phyloP scores from a whole-genome alignment of 768 basidiomycete species.

The Tulasnella calospora region DNA sequence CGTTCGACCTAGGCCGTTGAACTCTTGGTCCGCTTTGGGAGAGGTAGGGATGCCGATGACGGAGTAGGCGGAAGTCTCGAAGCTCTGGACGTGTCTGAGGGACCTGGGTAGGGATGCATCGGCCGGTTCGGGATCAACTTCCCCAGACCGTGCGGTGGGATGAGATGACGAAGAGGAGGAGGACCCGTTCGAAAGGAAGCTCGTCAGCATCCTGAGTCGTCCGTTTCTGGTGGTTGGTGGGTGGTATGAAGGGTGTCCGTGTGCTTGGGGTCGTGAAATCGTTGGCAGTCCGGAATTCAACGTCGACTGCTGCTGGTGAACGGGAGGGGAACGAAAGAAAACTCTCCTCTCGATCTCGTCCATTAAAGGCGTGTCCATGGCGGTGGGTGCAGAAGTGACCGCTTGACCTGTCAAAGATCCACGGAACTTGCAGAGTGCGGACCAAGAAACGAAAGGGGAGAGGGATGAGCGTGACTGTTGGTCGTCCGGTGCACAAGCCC shows the following conservation, averaged over 20 bases:
- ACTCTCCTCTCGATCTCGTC: constrained; percentile 11
- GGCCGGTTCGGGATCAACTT: background rate
- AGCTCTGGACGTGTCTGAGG: constrained; percentile 5
- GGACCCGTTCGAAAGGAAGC: background rate
- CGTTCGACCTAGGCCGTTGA: background rate
- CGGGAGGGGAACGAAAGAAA: constrained; percentile 1
- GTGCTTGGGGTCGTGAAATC: background rate
- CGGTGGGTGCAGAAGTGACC: background rate
- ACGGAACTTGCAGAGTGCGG: background rate
- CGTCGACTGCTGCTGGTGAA: background rate
- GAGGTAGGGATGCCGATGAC: constrained; percentile 1
- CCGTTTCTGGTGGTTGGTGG: background rate
- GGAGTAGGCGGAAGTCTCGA: constrained; percentile 4
- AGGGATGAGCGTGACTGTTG: background rate
- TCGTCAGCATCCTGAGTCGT: constrained; percentile 16
- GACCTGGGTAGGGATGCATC: background rate
- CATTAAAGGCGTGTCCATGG: constrained; percentile 13
- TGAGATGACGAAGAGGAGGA: background rate
- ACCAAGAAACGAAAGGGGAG: background rate
- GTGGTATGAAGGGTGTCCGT: background rate
- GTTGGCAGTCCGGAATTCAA: background rate
- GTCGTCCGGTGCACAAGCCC: background rate
- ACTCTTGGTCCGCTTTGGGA: background rate
- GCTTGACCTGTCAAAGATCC: background rate
- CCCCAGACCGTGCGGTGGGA: background rate